phyloP scores from a whole-genome alignment of 208 protist species.

The Leishmania martiniquensis region DNA sequence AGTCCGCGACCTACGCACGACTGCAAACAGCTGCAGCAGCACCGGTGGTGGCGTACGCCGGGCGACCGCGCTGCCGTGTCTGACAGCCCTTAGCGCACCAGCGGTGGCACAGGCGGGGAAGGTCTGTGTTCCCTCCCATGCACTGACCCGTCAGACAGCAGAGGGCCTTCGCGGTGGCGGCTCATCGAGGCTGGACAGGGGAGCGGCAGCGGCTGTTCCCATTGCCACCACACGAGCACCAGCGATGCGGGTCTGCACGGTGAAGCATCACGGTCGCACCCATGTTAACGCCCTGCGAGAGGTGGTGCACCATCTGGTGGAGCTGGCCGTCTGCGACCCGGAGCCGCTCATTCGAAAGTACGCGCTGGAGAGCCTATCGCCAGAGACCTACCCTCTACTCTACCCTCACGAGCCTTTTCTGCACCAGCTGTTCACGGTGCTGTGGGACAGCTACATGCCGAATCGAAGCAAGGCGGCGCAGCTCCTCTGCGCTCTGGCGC shows the following conservation, averaged over 20 bases:
- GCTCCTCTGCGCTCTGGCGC: slow-evolving; percentile 67
- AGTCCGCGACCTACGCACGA: slow-evolving; percentile 24
- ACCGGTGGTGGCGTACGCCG: no score
- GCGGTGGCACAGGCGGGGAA: not conserved
- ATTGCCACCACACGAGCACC: not conserved
- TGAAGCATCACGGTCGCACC: slow-evolving; percentile 55
- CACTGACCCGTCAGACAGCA: not conserved
- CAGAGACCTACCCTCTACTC: slow-evolving; percentile 67
- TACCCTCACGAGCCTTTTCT: slow-evolving; percentile 66
- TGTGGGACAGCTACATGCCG: slow-evolving; percentile 68
- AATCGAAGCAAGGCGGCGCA: slow-evolving; percentile 66
- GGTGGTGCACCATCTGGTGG: slow-evolving; percentile 67
- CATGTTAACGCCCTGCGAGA: slow-evolving; percentile 71
- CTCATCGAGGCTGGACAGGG: not conserved
- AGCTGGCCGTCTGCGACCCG: slow-evolving; percentile 70
- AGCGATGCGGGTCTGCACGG: slow-evolving; percentile 14
- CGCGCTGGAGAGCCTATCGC: slow-evolving; percentile 55
- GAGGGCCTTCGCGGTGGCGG: not conserved
- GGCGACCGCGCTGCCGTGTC: slow-evolving; percentile 6
- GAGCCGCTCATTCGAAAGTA: slow-evolving; percentile 62
- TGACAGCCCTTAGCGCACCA: not conserved
- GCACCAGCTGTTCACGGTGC: slow-evolving; percentile 61
- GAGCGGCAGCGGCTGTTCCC: not conserved
- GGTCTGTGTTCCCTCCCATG: not conserved
- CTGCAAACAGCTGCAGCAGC: not conserved